A percentile compares a stretch with the other conserved stretches of the same genome.
These are phyloP conservation scores for Clonostachys solani DNA, from an alignment of 2,329 filamentous ascomycete genomes.

Conservation along the genomic window DNA sequence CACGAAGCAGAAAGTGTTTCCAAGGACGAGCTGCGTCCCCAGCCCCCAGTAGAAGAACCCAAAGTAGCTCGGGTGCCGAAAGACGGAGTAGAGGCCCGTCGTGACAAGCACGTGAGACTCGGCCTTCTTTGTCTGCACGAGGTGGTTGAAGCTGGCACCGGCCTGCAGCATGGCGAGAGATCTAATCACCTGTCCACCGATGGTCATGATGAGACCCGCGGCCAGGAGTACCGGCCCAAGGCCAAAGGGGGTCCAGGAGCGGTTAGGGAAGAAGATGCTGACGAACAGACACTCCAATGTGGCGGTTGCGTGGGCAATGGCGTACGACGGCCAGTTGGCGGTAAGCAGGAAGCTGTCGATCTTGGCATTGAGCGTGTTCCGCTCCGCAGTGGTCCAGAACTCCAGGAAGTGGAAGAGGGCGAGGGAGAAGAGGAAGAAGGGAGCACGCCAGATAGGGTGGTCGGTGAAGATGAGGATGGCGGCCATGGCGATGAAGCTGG, in stretches of 20 bases:
- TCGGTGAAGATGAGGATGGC: conserved; percentile 26
- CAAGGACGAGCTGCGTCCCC: conserved; percentile 88
- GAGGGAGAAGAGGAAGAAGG: conserved; percentile 66
- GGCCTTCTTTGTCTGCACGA: conserved; percentile 68
- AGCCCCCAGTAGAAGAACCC: conserved; percentile 98
- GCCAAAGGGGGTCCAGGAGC: conserved; percentile 40
- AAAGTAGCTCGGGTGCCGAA: conserved; percentile 92
- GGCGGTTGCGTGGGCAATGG: conserved; percentile 74
- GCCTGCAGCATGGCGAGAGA: conserved; percentile 87
- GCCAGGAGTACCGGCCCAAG: conserved; percentile 29
- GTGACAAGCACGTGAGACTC: conserved; percentile 77
- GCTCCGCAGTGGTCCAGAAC: conserved; percentile 83
- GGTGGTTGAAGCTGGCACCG: conserved; percentile 87
- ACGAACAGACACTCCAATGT: conserved; percentile 68
- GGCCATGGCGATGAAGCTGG: conserved; percentile 20
- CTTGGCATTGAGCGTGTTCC: conserved; percentile 72
- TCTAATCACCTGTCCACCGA: conserved; percentile 69
- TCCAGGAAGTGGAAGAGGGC: conserved; percentile 92
- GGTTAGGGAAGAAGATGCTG: conserved; percentile 46
- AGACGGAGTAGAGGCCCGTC: conserved; percentile 67
- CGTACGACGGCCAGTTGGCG: conserved; percentile 81
- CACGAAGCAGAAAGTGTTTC: conserved; percentile 75
- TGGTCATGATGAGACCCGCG: conserved; percentile 60
- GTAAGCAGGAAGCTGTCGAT: conserved; percentile 78
- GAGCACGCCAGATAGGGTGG: conserved; percentile 54